Evolutionary conservation across 495 filamentous ascomycete genomes (phyloP).

Genomic region (Recurvomyces mirabilis): DNA sequence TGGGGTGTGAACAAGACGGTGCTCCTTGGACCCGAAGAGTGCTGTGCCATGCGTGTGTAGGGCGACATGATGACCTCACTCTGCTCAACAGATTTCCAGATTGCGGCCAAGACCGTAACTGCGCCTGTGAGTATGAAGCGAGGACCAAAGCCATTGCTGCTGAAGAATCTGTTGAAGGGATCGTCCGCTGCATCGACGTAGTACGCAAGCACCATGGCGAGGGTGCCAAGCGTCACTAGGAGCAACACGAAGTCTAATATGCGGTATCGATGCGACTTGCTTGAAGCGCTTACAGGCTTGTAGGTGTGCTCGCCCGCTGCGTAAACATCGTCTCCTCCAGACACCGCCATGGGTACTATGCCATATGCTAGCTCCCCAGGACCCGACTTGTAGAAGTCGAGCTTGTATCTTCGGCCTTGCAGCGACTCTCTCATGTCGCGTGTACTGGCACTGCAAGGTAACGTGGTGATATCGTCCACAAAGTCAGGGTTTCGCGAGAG

Average conservation of each 20-base stretch:
- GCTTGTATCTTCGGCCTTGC: neutral
- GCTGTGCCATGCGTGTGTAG: constrained; percentile 25
- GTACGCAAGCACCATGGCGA: constrained; percentile 36
- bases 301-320: no score
- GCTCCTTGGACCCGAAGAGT: constrained; percentile 22
- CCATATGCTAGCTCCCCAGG: constrained; percentile 1
- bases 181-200: constrained; percentile 30
- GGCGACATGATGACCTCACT: constrained; percentile 21
- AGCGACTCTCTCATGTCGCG: neutral
- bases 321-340: no score
- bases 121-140: constrained; percentile 35
- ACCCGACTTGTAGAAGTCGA: neutral
- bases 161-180: constrained; percentile 38
- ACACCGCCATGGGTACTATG: constrained; percentile 3
- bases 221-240: constrained; percentile 28
- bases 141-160: constrained; percentile 34
- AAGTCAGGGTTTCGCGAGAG: constrained; percentile 2
- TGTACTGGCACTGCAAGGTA: neutral
- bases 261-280: constrained; percentile 1
- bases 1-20: constrained; percentile 29
- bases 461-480: constrained; percentile 2
- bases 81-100: constrained; percentile 34
- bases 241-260: constrained; percentile 22
- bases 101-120: constrained; percentile 34
- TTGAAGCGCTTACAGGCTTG: no score